Conservation (phyloP, 345 rosid genomes). For the Psidium guajava region DNA sequence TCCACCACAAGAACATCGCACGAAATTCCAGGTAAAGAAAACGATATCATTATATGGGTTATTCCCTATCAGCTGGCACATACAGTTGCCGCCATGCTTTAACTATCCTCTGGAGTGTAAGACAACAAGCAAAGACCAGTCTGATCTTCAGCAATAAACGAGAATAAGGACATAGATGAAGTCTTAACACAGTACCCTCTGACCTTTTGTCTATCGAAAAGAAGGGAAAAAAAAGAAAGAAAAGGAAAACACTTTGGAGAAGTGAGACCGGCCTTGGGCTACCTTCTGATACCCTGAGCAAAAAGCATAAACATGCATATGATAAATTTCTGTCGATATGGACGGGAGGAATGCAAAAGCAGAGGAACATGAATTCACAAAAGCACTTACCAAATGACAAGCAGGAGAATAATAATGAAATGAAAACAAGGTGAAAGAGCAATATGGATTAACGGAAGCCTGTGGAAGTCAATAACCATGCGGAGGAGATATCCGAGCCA, state of each 20-base stretch:
- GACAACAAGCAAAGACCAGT: not conserved
- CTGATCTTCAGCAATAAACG: not conserved
- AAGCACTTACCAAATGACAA: not conserved
- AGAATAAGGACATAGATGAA: not conserved
- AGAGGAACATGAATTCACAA: not conserved
- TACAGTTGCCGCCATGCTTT: not conserved
- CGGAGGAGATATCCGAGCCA: constrained; percentile 81
- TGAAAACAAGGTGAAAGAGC: not conserved
- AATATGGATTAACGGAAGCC: constrained; percentile 5
- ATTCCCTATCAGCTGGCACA: not conserved
- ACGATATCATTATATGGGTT: not conserved
- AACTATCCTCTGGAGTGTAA: not conserved
- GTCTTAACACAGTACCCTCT: not conserved
- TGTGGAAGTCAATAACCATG: constrained; percentile 86
- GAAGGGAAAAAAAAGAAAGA: not conserved
- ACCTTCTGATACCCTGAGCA: constrained; percentile 42
- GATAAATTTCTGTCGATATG: not conserved
- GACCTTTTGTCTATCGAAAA: not conserved
- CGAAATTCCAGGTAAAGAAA: not conserved
- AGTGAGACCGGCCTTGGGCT: constrained; percentile 33
- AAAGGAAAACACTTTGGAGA: too few species aligned
- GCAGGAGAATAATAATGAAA: not conserved
- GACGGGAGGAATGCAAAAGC: not conserved
- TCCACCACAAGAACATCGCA: not conserved
- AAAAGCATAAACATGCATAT: not conserved